These are phyloP conservation scores for Amaranthus cruentus DNA, from an alignment of 148 eudicot species.

Conservation along the genomic window DNA sequence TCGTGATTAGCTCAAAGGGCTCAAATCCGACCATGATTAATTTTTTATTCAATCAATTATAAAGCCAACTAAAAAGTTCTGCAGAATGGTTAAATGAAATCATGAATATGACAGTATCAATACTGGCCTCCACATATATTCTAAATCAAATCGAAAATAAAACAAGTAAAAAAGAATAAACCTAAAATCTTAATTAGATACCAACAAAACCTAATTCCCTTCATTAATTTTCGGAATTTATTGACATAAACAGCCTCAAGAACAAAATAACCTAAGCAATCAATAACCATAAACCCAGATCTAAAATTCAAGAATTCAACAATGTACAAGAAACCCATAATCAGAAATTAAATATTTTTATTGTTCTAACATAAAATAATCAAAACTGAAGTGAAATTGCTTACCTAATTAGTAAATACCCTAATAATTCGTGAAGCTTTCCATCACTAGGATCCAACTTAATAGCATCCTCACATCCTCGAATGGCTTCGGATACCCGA, in stretches of 20 bases:
- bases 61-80: conserved; percentile 5
- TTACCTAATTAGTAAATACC: conserved; percentile 75
- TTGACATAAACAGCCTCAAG: no score
- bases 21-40: no score
- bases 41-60: conserved; percentile 15
- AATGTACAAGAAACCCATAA: not conserved
- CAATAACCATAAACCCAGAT: not conserved
- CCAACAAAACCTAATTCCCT: no score
- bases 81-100: conserved; percentile 10
- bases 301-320: not conserved
- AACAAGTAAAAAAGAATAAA: not conserved
- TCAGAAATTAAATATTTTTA: not conserved
- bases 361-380: not conserved
- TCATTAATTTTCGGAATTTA: no score
- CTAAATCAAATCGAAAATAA: not conserved
- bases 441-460: conserved; percentile 55
- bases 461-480: conserved; percentile 80
- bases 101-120: conserved; percentile 17
- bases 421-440: conserved; percentile 72
- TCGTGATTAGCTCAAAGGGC: no score
- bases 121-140: conserved; percentile 1
- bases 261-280: no score
- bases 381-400: conserved; percentile 8
- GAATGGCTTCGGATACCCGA: conserved; percentile 55
- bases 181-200: no score